Percentiles rank a stretch among this genome's conserved stretches.
Evolutionary conservation across 805 yeast species (phyloP).

Genomic region (Blastobotrys terrestris): DNA sequence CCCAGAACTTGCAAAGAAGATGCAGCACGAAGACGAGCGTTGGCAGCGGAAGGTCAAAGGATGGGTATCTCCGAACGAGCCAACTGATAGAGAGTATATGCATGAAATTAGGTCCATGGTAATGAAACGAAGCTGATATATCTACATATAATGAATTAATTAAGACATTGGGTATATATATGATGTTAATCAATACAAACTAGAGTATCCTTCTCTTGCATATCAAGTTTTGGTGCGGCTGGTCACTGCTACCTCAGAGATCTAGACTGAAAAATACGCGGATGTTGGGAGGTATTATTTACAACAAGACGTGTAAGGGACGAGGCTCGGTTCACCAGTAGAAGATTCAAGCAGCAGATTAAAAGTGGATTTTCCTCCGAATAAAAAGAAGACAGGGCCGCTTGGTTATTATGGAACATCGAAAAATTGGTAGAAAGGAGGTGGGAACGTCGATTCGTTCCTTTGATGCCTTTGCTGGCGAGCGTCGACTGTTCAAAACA

Average conservation of each 20-base stretch:
- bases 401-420: not conserved
- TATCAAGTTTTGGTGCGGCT: no score
- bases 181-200: no score
- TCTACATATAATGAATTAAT: not conserved
- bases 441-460: slow-evolving; percentile 35
- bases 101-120: slow-evolving; percentile 31
- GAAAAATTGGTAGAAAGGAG: not conserved
- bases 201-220: no score
- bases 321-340: no score
- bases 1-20: slow-evolving; percentile 21
- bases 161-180: not conserved
- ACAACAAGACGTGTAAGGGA: not conserved
- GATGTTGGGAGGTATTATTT: not conserved
- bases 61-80: slow-evolving; percentile 28
- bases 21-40: slow-evolving; percentile 30
- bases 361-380: no score
- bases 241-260: no score
- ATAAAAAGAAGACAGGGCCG: not conserved
- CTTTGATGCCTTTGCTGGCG: slow-evolving; percentile 63
- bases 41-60: slow-evolving; percentile 30
- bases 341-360: no score
- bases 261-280: not conserved
- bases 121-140: slow-evolving; percentile 18
- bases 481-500: slow-evolving; percentile 54
- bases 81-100: slow-evolving; percentile 23